phyloP scores from a whole-genome alignment of 768 basidiomycete species.

The Lentinula guzmanii region DNA sequence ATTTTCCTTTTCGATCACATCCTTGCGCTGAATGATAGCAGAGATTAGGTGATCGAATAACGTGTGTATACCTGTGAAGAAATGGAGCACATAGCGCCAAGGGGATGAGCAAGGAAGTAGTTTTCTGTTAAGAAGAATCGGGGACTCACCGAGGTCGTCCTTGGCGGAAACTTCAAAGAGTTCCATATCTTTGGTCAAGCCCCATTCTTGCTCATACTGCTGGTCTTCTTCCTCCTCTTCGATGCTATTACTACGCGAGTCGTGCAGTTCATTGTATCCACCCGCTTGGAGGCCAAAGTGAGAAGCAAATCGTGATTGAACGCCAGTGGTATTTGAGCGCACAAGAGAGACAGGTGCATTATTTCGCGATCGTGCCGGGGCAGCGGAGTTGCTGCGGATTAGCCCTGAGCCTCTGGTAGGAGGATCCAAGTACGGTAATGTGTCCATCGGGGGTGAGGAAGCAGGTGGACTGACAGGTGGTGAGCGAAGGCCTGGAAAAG shows the following conservation, averaged over 20 bases:
- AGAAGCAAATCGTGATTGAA: slow-evolving; percentile 50
- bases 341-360: slow-evolving; percentile 39
- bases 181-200: slow-evolving; percentile 77
- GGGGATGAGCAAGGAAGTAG: neutral
- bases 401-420: slow-evolving; percentile 48
- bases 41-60: slow-evolving; percentile 78
- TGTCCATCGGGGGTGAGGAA: slow-evolving; percentile 43
- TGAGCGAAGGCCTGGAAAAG: slow-evolving; percentile 61
- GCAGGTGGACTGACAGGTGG: slow-evolving; percentile 44
- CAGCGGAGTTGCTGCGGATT: slow-evolving; percentile 45
- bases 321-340: slow-evolving; percentile 39
- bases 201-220: slow-evolving; percentile 60
- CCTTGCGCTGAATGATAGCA: slow-evolving; percentile 74
- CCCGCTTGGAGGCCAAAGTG: slow-evolving; percentile 45
- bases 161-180: slow-evolving; percentile 91
- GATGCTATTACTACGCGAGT: slow-evolving; percentile 61
- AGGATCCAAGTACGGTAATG: slow-evolving; percentile 59
- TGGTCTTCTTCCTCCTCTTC: slow-evolving; percentile 62
- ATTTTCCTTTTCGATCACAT: slow-evolving; percentile 77
- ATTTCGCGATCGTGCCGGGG: slow-evolving; percentile 35
- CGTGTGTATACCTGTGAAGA: slow-evolving; percentile 60
- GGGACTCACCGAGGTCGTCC: slow-evolving; percentile 67
- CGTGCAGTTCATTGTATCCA: slow-evolving; percentile 51
- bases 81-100: neutral
- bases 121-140: slow-evolving; percentile 1